Conservation (phyloP, 352 stramenopile genomes). For the Thraustotheca clavata region DNA sequence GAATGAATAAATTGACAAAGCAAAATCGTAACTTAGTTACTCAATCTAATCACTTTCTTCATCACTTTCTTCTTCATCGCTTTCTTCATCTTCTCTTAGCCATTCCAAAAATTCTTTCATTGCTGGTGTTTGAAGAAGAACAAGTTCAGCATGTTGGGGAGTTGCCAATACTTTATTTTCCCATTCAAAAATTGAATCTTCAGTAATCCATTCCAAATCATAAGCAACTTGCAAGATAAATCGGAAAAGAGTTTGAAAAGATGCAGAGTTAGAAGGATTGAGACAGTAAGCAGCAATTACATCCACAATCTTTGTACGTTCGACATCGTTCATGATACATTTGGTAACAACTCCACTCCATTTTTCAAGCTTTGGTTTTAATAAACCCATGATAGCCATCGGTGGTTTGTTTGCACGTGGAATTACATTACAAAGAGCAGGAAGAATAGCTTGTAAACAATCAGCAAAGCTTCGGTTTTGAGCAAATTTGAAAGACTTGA, state of each 20-base stretch:
- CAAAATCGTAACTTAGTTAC: slow-evolving; percentile 1
- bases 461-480: slow-evolving; percentile 82
- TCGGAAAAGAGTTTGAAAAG: slow-evolving; percentile 80
- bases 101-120: slow-evolving; percentile 82
- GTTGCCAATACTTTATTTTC: slow-evolving; percentile 44
- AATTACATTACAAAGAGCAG: slow-evolving; percentile 60
- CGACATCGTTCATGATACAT: slow-evolving; percentile 77
- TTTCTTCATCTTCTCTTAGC: slow-evolving; percentile 15
- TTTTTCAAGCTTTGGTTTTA: slow-evolving; percentile 82
- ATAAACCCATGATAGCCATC: slow-evolving; percentile 61
- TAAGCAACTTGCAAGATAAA: slow-evolving; percentile 92
- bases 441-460: slow-evolving; percentile 66
- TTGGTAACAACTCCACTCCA: slow-evolving; percentile 88
- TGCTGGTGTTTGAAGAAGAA: slow-evolving; percentile 59
- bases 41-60: slow-evolving; percentile 8
- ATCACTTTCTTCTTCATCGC: slow-evolving; percentile 18
- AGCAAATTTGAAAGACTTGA: slow-evolving; percentile 92
- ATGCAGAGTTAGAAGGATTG: slow-evolving; percentile 33
- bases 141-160: slow-evolving; percentile 27
- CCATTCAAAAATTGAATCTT: slow-evolving; percentile 91
- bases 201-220: slow-evolving; percentile 88
- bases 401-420: slow-evolving; percentile 34
- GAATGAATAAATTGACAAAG: neutral
- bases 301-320: slow-evolving; percentile 50
- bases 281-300: slow-evolving; percentile 53